phyloP scores from a whole-genome alignment of 768 basidiomycete species.

The Multifurca ochricompacta region DNA sequence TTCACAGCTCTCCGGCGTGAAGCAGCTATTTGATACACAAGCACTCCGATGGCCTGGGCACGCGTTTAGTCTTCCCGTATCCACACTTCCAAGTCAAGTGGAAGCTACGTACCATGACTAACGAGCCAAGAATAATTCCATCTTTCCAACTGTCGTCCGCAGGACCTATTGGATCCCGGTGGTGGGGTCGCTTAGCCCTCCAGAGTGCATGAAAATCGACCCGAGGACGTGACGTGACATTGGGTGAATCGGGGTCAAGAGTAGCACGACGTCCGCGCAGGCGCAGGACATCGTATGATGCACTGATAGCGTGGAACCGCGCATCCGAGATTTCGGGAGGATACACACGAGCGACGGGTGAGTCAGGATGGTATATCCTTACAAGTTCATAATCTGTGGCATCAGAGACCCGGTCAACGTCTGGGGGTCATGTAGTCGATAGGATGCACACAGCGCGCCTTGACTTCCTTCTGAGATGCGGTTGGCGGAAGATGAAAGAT shows the following conservation, averaged over 20 bases:
- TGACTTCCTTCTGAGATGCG: conserved; percentile 31
- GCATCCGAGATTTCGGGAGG: conserved; percentile 47
- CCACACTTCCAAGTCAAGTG: neutral
- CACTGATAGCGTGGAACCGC: conserved; percentile 60
- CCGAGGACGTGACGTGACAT: conserved; percentile 20
- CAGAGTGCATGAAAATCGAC: conserved; percentile 32
- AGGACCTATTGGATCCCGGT: conserved; percentile 40
- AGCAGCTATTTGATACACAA: conserved; percentile 7
- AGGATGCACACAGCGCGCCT: conserved; percentile 31
- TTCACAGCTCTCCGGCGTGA: neutral
- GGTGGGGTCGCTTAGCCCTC: conserved; percentile 30
- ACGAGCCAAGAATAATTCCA: conserved; percentile 45
- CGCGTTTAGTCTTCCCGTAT: neutral
- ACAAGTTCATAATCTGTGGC: conserved; percentile 72
- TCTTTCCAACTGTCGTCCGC: conserved; percentile 65
- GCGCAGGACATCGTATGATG: conserved; percentile 59
- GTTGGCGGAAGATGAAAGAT: conserved; percentile 34
- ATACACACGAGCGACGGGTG: conserved; percentile 35
- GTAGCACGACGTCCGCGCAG: conserved; percentile 43
- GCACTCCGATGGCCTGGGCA: conserved; percentile 6
- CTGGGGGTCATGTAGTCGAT: conserved; percentile 7
- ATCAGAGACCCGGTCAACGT: neutral
- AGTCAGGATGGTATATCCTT: conserved; percentile 72
- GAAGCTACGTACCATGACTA: conserved; percentile 38
- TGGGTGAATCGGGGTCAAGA: conserved; percentile 19